These are phyloP conservation scores for Irpex sp. DNA, from an alignment of 1,284 basidiomycete genomes.

Conservation along the genomic window DNA sequence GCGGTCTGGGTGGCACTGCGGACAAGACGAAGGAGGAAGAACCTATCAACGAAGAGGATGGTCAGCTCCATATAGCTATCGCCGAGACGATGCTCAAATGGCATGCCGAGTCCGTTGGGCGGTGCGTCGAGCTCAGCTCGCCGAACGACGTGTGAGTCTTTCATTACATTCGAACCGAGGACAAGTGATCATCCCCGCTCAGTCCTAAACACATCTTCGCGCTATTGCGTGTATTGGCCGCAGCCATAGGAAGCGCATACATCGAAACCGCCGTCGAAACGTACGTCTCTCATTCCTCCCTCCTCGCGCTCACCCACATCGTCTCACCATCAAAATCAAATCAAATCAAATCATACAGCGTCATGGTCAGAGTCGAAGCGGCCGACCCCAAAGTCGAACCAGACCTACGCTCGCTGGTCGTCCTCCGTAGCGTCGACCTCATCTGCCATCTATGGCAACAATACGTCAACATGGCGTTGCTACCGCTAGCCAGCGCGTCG, in stretches of 20 bases:
- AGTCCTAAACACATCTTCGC: constrained; percentile 91
- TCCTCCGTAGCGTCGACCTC: constrained; percentile 80
- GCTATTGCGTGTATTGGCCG: constrained; percentile 84
- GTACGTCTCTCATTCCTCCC: constrained; percentile 47
- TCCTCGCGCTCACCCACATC: background rate
- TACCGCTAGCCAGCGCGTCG: constrained; percentile 84
- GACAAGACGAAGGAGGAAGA: constrained; percentile 66
- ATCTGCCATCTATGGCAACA: constrained; percentile 97
- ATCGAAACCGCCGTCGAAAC: constrained; percentile 91
- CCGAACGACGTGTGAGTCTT: constrained; percentile 75
- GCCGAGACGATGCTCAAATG: constrained; percentile 91
- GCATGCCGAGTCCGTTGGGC: constrained; percentile 93
- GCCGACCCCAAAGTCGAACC: constrained; percentile 80
- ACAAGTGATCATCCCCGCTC: background rate
- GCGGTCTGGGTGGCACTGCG: constrained; percentile 61
- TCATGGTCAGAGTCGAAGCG: constrained; percentile 68
- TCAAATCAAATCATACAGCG: constrained; percentile 40
- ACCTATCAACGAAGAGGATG: constrained; percentile 76
- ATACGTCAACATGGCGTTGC: constrained; percentile 88
- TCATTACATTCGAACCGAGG: constrained; percentile 4
- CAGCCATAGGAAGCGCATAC: constrained; percentile 84
- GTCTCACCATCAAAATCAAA: background rate
- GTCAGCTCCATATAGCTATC: constrained; percentile 67
- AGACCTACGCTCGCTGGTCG: constrained; percentile 64
- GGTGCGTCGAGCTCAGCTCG: constrained; percentile 85